Conservation (phyloP, 2,329 filamentous ascomycete species). For the Gremmenia infestans region DNA sequence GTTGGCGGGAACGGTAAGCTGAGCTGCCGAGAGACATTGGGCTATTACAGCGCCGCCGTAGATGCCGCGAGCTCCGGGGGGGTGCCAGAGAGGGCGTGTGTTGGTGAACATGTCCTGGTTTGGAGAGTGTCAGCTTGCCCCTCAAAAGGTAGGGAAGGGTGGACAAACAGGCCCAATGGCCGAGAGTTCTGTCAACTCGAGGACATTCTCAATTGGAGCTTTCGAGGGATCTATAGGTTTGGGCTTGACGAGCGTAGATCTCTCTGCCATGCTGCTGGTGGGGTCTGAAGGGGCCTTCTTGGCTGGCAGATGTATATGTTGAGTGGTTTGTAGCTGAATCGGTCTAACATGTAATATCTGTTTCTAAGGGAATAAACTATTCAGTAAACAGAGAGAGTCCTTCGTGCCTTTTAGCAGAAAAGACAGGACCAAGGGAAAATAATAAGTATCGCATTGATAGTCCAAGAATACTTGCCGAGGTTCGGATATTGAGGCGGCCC, state of each 20-base stretch:
- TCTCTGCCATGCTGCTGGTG: conserved; percentile 24
- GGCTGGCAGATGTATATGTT: background rate
- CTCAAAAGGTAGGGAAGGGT: background rate
- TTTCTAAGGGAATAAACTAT: too few species aligned
- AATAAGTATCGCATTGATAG: too few species aligned
- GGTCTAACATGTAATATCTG: too few species aligned
- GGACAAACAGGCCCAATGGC: conserved; percentile 66
- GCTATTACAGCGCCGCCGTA: conserved; percentile 92
- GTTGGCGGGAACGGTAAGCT: conserved; percentile 74
- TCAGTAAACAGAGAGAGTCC: too few species aligned
- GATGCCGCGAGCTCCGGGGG: conserved; percentile 84
- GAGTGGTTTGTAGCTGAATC: too few species aligned
- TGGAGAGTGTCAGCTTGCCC: conserved; percentile 13
- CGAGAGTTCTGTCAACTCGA: conserved; percentile 76
- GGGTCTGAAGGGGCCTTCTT: background rate
- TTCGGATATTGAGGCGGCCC: too few species aligned
- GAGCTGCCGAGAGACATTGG: conserved; percentile 82
- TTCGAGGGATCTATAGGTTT: conserved; percentile 68
- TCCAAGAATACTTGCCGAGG: too few species aligned
- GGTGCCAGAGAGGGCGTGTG: conserved; percentile 85
- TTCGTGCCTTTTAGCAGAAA: too few species aligned
- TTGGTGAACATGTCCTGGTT: conserved; percentile 87
- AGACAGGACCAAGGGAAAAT: too few species aligned
- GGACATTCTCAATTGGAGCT: conserved; percentile 80
- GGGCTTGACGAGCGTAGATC: conserved; percentile 64